These are phyloP conservation scores for Hyaloscypha hepaticicola DNA, from an alignment of 495 filamentous ascomycete genomes.

Conservation along the genomic window DNA sequence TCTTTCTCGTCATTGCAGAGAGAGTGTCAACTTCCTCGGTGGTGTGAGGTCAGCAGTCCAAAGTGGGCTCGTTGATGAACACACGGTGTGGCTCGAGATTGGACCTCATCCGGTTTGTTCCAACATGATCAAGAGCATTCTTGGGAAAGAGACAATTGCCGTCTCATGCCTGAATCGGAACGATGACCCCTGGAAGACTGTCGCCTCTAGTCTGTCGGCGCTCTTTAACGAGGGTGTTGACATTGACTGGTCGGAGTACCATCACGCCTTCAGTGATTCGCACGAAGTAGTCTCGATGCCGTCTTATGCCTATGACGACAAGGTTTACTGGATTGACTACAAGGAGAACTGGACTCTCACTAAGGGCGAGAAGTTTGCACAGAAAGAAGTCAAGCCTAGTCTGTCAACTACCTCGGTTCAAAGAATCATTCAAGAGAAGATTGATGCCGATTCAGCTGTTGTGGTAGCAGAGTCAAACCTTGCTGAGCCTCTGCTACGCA, in stretches of 20 bases:
- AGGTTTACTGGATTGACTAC: slow-evolving; percentile 82
- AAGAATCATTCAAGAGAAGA: slow-evolving; percentile 53
- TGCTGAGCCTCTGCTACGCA: slow-evolving; percentile 53
- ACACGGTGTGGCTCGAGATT: slow-evolving; percentile 63
- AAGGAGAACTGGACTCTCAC: slow-evolving; percentile 64
- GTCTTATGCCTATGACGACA: slow-evolving; percentile 72
- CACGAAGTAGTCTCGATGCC: slow-evolving; percentile 67
- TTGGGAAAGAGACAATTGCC: slow-evolving; percentile 55
- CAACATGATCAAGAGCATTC: slow-evolving; percentile 66
- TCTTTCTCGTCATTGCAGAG: slow-evolving; percentile 63
- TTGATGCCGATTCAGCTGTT: slow-evolving; percentile 51
- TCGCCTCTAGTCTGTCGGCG: slow-evolving; percentile 57
- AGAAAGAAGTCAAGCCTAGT: slow-evolving; percentile 49
- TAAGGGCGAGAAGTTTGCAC: slow-evolving; percentile 62
- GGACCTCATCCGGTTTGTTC: slow-evolving; percentile 69
- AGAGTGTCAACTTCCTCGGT: slow-evolving; percentile 71
- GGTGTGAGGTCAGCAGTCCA: slow-evolving; percentile 57
- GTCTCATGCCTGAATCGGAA: slow-evolving; percentile 52
- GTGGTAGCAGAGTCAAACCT: slow-evolving; percentile 69
- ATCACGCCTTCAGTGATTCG: slow-evolving; percentile 63
- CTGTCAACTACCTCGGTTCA: slow-evolving; percentile 52
- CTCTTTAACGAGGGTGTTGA: slow-evolving; percentile 67
- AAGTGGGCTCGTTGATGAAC: slow-evolving; percentile 46
- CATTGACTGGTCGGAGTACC: slow-evolving; percentile 74
- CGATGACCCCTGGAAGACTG: slow-evolving; percentile 62